phyloP scores from a whole-genome alignment of 257 asterid genomes.

The Nicotiana tomentosiformis region DNA sequence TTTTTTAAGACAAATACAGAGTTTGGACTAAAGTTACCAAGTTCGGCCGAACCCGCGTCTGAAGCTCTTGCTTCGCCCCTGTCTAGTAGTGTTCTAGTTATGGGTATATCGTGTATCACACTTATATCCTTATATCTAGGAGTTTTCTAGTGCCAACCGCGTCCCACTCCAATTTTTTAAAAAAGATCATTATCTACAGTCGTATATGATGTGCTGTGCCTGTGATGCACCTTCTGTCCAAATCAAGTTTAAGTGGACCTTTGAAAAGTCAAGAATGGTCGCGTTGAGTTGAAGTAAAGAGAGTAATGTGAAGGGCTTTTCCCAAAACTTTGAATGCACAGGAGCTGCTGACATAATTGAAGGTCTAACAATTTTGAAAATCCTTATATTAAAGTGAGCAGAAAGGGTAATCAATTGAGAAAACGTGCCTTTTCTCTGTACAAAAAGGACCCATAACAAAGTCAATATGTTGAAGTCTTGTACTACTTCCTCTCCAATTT shows the following conservation, averaged over 20 bases:
- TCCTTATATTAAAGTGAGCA: not conserved
- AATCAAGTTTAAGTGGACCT: not conserved
- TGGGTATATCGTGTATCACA: too few species aligned
- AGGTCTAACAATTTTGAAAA: not conserved
- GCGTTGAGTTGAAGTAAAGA: not conserved
- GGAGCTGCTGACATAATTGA: not conserved
- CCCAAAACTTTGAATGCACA: too few species aligned
- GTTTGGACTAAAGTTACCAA: too few species aligned
- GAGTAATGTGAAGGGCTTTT: not conserved
- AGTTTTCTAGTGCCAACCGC: too few species aligned
- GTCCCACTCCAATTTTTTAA: too few species aligned
- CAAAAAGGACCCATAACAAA: not conserved
- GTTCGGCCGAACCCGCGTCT: rapidly evolving
- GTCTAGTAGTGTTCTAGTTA: too few species aligned
- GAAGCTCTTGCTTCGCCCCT: too few species aligned
- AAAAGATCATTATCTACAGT: too few species aligned
- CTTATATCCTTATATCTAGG: too few species aligned
- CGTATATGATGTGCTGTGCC: too few species aligned
- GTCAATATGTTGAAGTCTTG: not conserved
- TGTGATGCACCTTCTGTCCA: too few species aligned
- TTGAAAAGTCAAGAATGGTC: not conserved
- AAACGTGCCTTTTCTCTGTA: not conserved
- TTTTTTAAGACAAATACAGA: too few species aligned
- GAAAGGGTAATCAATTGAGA: not conserved
- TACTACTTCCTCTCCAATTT: not conserved